These are phyloP conservation scores for Amanita pallidorosea DNA, from an alignment of 768 basidiomycete species.

Conservation along the genomic window DNA sequence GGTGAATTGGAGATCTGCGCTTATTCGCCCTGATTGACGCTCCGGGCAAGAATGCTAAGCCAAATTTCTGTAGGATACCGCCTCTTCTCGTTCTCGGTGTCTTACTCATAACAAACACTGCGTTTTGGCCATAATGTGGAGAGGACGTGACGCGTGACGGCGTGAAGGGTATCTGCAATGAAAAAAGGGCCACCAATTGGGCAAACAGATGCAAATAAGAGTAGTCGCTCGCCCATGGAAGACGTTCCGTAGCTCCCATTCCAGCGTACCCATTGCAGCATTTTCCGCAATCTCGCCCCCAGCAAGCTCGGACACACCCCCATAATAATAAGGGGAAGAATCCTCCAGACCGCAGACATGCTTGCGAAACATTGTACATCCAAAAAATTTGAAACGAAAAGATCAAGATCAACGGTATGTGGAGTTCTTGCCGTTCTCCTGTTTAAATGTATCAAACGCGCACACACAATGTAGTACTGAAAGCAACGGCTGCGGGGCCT, in stretches of 20 bases:
- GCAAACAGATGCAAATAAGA: neutral
- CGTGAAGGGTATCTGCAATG: neutral
- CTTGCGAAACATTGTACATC: slow-evolving; percentile 86
- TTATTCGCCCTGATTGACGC: slow-evolving; percentile 86
- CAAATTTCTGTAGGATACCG: neutral
- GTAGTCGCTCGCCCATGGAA: slow-evolving; percentile 7
- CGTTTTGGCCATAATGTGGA: slow-evolving; percentile 45
- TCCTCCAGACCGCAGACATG: slow-evolving; percentile 29
- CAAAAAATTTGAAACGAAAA: slow-evolving; percentile 97
- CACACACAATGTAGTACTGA: slow-evolving; percentile 62
- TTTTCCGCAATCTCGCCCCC: slow-evolving; percentile 6
- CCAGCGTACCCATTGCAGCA: slow-evolving; percentile 7
- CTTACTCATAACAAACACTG: slow-evolving; percentile 79
- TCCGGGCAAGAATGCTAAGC: slow-evolving; percentile 90
- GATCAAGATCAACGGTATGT: slow-evolving; percentile 66
- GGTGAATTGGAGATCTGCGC: slow-evolving; percentile 93
- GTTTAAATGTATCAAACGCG: neutral
- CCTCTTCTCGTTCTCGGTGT: neutral
- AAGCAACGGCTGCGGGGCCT: slow-evolving; percentile 77
- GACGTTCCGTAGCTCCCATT: slow-evolving; percentile 12
- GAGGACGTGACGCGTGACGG: neutral
- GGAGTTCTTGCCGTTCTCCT: slow-evolving; percentile 2
- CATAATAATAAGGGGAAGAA: neutral
- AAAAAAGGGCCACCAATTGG: too few relatives aligned
- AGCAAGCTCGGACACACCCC: neutral